Base-by-base conservation (phyloP, 306 rosid genomes). In the Inga laurina region DNA sequence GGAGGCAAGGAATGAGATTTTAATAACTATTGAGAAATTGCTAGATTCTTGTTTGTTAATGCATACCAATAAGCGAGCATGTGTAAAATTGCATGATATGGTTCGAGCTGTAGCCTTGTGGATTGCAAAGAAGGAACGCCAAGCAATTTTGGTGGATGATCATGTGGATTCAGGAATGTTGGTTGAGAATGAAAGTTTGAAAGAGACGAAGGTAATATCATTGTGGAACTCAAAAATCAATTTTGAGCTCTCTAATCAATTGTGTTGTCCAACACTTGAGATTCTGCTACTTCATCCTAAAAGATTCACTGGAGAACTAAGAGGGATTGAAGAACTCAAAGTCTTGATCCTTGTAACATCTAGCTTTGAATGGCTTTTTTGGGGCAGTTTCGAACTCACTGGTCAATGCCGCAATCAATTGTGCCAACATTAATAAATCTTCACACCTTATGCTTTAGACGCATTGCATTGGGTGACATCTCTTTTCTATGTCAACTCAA, bases 51-150 rank as follows among this genome's bases (percentile, higher is more conserved):
- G 48, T 66, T 13, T 78, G 15, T 15, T 78, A 0, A 49, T 79
- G 32, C 14, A 19, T 10, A 12, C 8, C 2, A 2, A 0, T 19
- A 0, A 0, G 0, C 24, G 11, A 21, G 27, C 27, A 56, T 56
- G 3, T 9, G 62, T 56, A 3, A 79, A 34, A 48, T 21, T 79
- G 64, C 82, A 79, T 48, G 75, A 79, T 4, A 0, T 79, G 5
- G 75, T 67, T 67, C 66, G 49, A 0, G 35, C 49, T 65, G 49
- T 79, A 0, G 82, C 64, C 3, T 66, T 79, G n/a, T 67, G 75
- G 82, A 48, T 66, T 2, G 13, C 75, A 66, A 2, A 24, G 3
- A 7, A 65, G 13, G 8, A 8, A 12, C 1, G 18, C 19, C 32
- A 79, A 27, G 75, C 8, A 79, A 2, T 27, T 4, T 1, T 27